phyloP scores from a whole-genome alignment of 2,329 filamentous ascomycete genomes.

The Claviceps sorghi region DNA sequence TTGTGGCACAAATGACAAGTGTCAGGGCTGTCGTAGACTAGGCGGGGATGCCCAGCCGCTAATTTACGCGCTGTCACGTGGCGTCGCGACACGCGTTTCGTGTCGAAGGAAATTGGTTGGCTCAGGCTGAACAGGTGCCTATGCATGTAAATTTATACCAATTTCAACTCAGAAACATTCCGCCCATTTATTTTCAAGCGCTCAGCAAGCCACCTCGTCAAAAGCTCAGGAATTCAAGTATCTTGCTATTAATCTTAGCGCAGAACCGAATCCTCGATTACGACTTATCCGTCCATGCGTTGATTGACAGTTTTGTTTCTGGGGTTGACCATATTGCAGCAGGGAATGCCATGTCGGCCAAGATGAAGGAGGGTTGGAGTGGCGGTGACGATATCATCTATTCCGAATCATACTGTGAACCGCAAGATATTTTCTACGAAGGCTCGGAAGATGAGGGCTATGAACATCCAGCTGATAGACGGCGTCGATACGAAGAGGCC shows the following conservation, averaged over 20 bases:
- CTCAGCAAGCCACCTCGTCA: neutral
- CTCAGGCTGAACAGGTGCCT: neutral
- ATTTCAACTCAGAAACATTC: neutral
- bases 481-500: slow-evolving; percentile 41
- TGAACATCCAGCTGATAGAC: slow-evolving; percentile 28
- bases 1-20: neutral
- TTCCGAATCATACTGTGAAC: slow-evolving; percentile 26
- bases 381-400: slow-evolving; percentile 25
- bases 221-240: neutral
- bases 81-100: slow-evolving; percentile 17
- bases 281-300: neutral
- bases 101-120: neutral
- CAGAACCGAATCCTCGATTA: neutral
- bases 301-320: neutral
- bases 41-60: neutral
- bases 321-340: neutral
- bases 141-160: neutral
- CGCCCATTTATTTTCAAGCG: neutral
- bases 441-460: slow-evolving; percentile 46
- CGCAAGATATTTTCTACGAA: slow-evolving; percentile 35
- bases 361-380: slow-evolving; percentile 9
- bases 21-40: neutral
- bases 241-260: neutral
- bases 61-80: slow-evolving; percentile 25
- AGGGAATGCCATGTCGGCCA: neutral